Base-by-base conservation (phyloP, 352 stramenopile species). In the Pythium aristosporum region DNA sequence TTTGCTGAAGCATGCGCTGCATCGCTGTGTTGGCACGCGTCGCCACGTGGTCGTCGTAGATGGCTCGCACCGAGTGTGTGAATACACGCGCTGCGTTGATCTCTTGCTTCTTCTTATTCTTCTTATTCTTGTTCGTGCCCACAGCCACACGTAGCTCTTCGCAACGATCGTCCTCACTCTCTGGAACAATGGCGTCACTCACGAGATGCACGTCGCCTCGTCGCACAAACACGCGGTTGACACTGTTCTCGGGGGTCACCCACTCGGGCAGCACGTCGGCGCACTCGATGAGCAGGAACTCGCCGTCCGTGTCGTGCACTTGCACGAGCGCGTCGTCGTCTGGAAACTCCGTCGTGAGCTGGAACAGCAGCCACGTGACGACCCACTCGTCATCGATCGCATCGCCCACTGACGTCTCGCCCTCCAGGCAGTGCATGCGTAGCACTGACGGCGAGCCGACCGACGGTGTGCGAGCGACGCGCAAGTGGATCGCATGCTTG, bases 231-330 rank as follows among this genome's bases (percentile, higher is more conserved):
- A 76, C 60, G 28, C 72, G 60, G 37, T 75, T 41, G 6, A 32
- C 43, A 28, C 57, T 76, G 52, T 74, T 78, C 28, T 83, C 72
- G 21, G 75, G 75, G n/a, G 48, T 62, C 16, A 81, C 66, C 75
- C 75, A 84, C 2, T 70, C 50, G 21, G 75, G 75, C 28, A 84
- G 69, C 41, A 56, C 58, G 28, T 84, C 71, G 6, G 75, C 75
- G n/a, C 70, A 73, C 60, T 84, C 75, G 52, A 84, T 78, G 30
- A 84, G 54, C 18, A 84, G 54, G 49, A 84, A 84, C 50, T 84
- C 67, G 43, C 75, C 75, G 61, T 84, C 75, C 30, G 63, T 67
- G 46, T 84, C 75, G 18, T 52, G 62, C 8, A 79, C 59, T 47
- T 72, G 63, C n/a, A 75, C 59, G 16, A 75, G 43, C 32, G 79